Base-by-base conservation (phyloP, 495 filamentous ascomycete species). In the Podospora pseudocomata region DNA sequence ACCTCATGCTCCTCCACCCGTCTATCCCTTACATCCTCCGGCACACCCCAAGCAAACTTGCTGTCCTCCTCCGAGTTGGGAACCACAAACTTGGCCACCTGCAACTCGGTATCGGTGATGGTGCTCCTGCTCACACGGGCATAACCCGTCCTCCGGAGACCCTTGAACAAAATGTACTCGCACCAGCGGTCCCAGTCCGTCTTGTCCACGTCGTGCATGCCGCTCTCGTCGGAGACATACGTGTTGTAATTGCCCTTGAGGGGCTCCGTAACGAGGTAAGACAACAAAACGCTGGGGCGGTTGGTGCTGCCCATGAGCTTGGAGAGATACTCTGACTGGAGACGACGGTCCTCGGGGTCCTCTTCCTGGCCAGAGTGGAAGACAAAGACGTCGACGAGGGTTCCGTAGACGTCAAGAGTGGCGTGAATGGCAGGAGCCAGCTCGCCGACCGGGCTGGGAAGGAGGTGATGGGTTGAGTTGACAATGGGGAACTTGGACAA, bases 311-410 rank as follows among this genome's bases (percentile, higher is more conserved):
- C 91, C 96, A 98, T 98, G 63, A 98, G 79, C 65, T 92, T 86
- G 2, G 95, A 86, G 15, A 99, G 84, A 74, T 97, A 97, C 76
- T 93, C 88, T 3, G 87, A 84, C 82, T 99, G 96, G 60, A 95
- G 86, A 26, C 92, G 87, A 67, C 96, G 89, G 72, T 99, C 96
- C 73, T 98, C 94, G 0, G 89, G 89, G 72, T 99, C 96, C 77
- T 99, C 96, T 78, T 99, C 96, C 75, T 99, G 96, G 20, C 96
- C 96, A 15, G 95, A 98, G 80, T 99, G 96, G 87, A 99, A 99
- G 64, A 99, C 95, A 65, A 97, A 91, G 5, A 98, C 92, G 72
- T 99, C 96, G 44, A 98, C 85, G 71, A 91, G 80, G 75, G 93
- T 88, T 28, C 93, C 96, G 76, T 99, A 97, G 70, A 91, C 88